A percentile compares a stretch with the other conserved stretches of the same genome.
phyloP scores from a whole-genome alignment of 2,329 filamentous ascomycete genomes.

The Xylariaceae sp. region DNA sequence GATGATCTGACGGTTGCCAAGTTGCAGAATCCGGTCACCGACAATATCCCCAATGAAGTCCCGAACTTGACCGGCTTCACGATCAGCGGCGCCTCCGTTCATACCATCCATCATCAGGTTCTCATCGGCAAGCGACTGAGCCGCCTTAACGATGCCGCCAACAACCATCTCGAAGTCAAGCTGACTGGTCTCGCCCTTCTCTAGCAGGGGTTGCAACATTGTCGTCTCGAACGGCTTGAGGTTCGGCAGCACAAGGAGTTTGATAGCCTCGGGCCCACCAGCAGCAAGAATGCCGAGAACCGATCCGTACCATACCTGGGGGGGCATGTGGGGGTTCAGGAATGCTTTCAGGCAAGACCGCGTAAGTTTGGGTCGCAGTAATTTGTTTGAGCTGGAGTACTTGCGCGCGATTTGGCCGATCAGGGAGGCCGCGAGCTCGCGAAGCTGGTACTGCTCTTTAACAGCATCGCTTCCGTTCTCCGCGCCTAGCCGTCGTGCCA shows the following conservation, averaged over 20 bases:
- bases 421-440: constrained; percentile 78
- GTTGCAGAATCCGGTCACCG: constrained; percentile 44
- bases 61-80: constrained; percentile 44
- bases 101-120: constrained; percentile 38
- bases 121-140: constrained; percentile 42
- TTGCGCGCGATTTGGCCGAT: constrained; percentile 75
- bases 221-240: constrained; percentile 51
- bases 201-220: constrained; percentile 51
- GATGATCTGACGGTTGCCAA: constrained; percentile 47
- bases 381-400: constrained; percentile 74
- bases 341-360: constrained; percentile 92
- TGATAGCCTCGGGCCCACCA: constrained; percentile 60
- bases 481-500: constrained; percentile 72
- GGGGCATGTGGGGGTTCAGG: constrained; percentile 77
- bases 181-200: constrained; percentile 40
- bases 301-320: constrained; percentile 84
- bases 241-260: constrained; percentile 53
- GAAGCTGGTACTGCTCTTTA: constrained; percentile 69
- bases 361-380: constrained; percentile 81
- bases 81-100: constrained; percentile 38
- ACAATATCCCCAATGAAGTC: constrained; percentile 55
- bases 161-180: constrained; percentile 54
- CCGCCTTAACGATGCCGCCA: constrained; percentile 52
- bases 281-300: constrained; percentile 75
- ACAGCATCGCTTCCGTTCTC: constrained; percentile 49